Evolutionary conservation across 441 rosid genomes (phyloP), one percentile per base, ranked within the genome.

Genomic region (Euphorbia celastroides): DNA sequence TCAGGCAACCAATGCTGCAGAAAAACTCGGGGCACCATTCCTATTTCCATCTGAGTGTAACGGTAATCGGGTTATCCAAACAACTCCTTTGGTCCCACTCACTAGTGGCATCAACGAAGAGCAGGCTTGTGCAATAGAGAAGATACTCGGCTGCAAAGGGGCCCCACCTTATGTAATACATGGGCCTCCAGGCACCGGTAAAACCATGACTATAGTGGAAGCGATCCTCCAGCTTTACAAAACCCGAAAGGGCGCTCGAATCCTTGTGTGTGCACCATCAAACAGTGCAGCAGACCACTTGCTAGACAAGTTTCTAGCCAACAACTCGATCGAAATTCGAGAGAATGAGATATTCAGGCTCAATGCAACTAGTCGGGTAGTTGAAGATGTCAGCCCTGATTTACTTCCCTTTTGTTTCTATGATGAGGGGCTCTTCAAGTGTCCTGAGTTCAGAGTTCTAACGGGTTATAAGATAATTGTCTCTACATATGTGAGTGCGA

Each of bases 401-500:
- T 66, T 72, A 41, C 73, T 71, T 42, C 70, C 74, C 55, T 81
- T 83, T 68, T 81, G 84, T 79, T 84, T 41, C 67, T 87, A 71
- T 12, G 79, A 76, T 34, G 84, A 66, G 3, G 64, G 22, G 5
- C 38, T 81, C 69, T 87, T 87, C 76, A 77, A 52, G 57, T 83
- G 88, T 60, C 89, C 89, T 50, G 86, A 89, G 14, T 66, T 50
- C 0, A 12, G 57, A 25, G 86, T 85, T 48, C 81, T 86, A 9
- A 26, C 8, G 26, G 70, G 65, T 42, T 93, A 82, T 70, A 85
- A 79, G 74, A 80, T 93, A 60, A 75, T 93, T 62, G 79, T 89
- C 58, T 87, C 90, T 20, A 91, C 97, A 10, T 93, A 85, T 68
- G 81, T 83, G 86, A 93, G 97, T 75, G 77, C 92, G 57, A 84